Evolutionary conservation across 208 protist species (phyloP).

Genomic region (Wallacemonas sp.): DNA sequence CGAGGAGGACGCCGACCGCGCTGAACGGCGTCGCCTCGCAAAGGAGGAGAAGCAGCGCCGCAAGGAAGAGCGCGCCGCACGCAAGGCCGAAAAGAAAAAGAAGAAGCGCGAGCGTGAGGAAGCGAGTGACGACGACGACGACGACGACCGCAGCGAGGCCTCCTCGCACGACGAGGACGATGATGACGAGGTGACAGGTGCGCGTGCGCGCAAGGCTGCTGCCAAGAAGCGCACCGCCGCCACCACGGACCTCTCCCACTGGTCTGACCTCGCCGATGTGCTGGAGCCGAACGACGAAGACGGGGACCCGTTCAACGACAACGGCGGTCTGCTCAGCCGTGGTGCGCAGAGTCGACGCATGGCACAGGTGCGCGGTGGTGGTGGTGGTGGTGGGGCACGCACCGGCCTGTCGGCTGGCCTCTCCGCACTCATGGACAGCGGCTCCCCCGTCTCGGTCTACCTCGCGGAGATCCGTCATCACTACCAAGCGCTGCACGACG

Average conservation of each 20-base stretch:
- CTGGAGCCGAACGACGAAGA: neutral
- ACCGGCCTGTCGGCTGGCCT: constrained; percentile 5
- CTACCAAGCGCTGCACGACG: constrained; percentile 39
- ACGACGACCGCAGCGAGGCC: too few species aligned
- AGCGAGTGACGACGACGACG: constrained; percentile 12
- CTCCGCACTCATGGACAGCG: constrained; percentile 14
- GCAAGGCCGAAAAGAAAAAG: constrained; percentile 18
- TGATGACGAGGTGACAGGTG: constrained; percentile 3
- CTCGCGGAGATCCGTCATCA: constrained; percentile 59
- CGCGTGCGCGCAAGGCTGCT: neutral
- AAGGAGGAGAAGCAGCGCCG: constrained; percentile 20
- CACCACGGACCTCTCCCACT: constrained; percentile 1
- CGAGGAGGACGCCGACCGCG: constrained; percentile 1
- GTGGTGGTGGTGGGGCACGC: neutral
- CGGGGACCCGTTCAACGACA: neutral
- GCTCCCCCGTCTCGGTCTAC: constrained; percentile 41
- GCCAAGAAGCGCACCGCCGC: constrained; percentile 16
- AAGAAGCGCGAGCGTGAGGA: constrained; percentile 14
- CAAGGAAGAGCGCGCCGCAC: constrained; percentile 12
- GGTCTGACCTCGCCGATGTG: constrained; percentile 10
- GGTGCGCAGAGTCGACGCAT: neutral
- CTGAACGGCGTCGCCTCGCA: neutral
- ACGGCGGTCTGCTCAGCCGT: neutral
- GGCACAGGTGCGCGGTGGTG: neutral
- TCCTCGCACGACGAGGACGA: constrained; percentile 8